Base-by-base conservation (phyloP, 2,329 filamentous ascomycete genomes). In the Lecanosticta acicola region DNA sequence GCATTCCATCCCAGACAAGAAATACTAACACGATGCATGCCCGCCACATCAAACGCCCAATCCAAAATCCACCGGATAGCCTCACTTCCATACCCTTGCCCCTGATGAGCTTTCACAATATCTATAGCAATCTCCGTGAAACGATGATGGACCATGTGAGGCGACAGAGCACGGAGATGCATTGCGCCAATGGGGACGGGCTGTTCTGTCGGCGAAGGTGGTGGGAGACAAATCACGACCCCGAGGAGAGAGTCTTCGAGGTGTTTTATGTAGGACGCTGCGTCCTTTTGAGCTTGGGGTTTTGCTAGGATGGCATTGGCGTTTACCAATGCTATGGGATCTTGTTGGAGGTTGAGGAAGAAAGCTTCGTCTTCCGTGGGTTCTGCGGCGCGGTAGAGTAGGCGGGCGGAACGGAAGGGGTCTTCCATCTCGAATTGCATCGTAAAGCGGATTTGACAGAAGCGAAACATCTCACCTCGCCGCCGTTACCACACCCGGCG, bases 341-440 rank as follows among this genome's bases (percentile, higher is more conserved):
- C 54, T 39, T 51, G 41, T 9, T 50, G 38, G 13, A 58, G 36
- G 2, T 32, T 37, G 3, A 46, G 34, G 38, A 59, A 52, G 59
- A 65, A 53, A 24, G 66, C 61, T 41, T 63, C 59, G 10, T 61
- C 55, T 11, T 59, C 62, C 24, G 46, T 35, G 2, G 50, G 49
- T 16, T 59, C 57, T 10, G 67, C 55, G n/a, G 66, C 67, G 9
- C 68, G 66, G 54, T 71, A 72, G 39, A 67, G 46, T 1, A 72
- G 65, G 4, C 67, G 61, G 16, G 57, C 45, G 1, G 68, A 70
- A 43, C 51, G 54, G 51, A 69, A 70, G 3, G 61, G 57, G 37
- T 66, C 13, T 34, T 4, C 32, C 32, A 34, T 34, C 4, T 13
- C 13, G 5, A 13, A 34, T 5, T n/a, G n/a, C n/a, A n/a, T n/a